These are phyloP conservation scores for Barbarea vulgaris DNA, from an alignment of 345 rosid species.

Conservation along the genomic window DNA sequence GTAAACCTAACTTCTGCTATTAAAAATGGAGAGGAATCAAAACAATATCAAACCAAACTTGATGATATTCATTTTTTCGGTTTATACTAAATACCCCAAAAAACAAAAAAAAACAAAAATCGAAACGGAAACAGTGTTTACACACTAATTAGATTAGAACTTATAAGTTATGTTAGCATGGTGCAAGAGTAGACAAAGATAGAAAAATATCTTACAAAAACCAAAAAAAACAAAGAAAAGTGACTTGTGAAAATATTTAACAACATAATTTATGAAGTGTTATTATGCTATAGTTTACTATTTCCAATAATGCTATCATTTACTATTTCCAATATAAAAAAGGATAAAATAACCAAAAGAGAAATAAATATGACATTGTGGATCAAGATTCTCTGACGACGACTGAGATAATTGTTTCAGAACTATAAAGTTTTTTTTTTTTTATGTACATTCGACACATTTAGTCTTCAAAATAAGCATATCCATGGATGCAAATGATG, in stretches of 20 bases:
- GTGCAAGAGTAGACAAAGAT: background rate
- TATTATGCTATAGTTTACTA: conserved; percentile 3
- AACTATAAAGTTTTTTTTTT: conserved; percentile 21
- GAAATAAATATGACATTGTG: conserved; percentile 21
- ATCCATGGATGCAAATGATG: conserved; percentile 24
- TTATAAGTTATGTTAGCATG: background rate
- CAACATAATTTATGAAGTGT: too few species aligned
- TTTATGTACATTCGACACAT: conserved; percentile 41
- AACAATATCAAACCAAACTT: background rate
- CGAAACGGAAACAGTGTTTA: background rate
- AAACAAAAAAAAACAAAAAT: background rate
- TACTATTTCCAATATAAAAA: conserved; percentile 16
- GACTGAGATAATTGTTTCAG: conserved; percentile 20
- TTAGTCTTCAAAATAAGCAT: conserved; percentile 29
- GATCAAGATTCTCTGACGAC: conserved; percentile 19
- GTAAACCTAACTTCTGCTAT: too few species aligned
- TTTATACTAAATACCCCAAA: too few species aligned
- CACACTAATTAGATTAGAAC: background rate
- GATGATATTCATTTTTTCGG: too few species aligned
- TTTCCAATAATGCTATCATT: conserved; percentile 16
- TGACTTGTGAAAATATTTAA: background rate
- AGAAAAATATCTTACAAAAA: background rate
- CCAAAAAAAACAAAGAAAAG: conserved; percentile 5
- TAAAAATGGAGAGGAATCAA: background rate
- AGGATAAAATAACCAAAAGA: background rate